Conservation (phyloP, 371 early-diverging fungal genomes). For the Umbelopsis sp. region DNA sequence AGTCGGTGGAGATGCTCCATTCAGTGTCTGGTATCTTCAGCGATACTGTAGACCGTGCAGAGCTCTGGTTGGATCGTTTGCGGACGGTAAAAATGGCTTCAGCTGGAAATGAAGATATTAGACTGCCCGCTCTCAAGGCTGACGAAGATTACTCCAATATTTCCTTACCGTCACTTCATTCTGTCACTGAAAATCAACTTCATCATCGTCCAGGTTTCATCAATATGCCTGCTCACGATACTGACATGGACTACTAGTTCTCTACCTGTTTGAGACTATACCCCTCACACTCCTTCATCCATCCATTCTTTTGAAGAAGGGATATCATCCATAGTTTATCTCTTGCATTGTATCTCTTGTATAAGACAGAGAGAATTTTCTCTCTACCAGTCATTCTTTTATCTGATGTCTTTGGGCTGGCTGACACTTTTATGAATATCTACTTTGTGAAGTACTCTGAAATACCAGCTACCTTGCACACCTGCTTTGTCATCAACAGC, state of each 20-base stretch:
- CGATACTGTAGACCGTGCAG: constrained; percentile 78
- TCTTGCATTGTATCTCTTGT: neutral
- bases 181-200: constrained; percentile 9
- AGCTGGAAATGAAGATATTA: constrained; percentile 17
- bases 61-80: constrained; percentile 70
- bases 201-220: constrained; percentile 8
- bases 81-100: constrained; percentile 23
- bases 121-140: neutral
- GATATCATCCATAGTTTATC: neutral
- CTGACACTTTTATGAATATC: too few relatives aligned
- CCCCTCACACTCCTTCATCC: neutral
- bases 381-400: too few relatives aligned
- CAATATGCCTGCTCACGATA: constrained; percentile 9
- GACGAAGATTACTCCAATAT: neutral
- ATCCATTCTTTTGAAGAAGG: neutral
- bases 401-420: too few relatives aligned
- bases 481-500: too few relatives aligned
- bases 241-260: constrained; percentile 13
- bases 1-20: constrained; percentile 81
- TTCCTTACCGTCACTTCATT: constrained; percentile 9
- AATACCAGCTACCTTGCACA: too few relatives aligned
- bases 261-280: neutral
- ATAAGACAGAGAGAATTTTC: too few relatives aligned
- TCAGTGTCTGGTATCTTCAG: constrained; percentile 76
- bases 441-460: too few relatives aligned